A percentile compares a stretch with the other conserved stretches of the same genome.
Evolutionary conservation across 331 rosid genomes (phyloP).

Genomic region (Malus hybrid): DNA sequence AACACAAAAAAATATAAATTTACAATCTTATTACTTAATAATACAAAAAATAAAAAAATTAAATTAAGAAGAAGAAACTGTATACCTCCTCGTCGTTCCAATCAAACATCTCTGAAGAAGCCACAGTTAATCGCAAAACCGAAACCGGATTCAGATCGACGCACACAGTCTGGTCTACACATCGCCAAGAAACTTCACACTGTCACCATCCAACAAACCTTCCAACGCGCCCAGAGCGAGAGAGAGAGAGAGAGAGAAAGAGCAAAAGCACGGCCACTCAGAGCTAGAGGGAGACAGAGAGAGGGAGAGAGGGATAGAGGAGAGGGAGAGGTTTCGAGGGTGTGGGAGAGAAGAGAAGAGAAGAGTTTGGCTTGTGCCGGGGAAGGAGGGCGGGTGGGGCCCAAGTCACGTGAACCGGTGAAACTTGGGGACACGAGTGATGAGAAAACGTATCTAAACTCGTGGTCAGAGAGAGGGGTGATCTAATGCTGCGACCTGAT

Average conservation of each 20-base stretch:
- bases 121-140: slow-evolving; percentile 22
- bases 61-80: neutral
- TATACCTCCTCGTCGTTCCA: slow-evolving; percentile 97
- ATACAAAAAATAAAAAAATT: neutral
- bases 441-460: slow-evolving; percentile 37
- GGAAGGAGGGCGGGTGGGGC: slow-evolving; percentile 9
- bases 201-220: slow-evolving; percentile 25
- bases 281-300: neutral
- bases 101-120: slow-evolving; percentile 73
- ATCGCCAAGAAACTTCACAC: slow-evolving; percentile 45
- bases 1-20: neutral
- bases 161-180: slow-evolving; percentile 38
- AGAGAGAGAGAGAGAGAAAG: neutral
- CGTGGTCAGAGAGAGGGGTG: slow-evolving; percentile 50
- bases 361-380: neutral
- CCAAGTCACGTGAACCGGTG: slow-evolving; percentile 33
- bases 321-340: neutral
- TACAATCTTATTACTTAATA: neutral
- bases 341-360: neutral
- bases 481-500: slow-evolving; percentile 53
- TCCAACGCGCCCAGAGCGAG: neutral
- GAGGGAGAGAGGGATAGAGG: neutral
- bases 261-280: neutral
- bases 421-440: slow-evolving; percentile 36
- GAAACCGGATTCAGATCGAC: slow-evolving; percentile 35